phyloP scores from a whole-genome alignment of 23 red algal species.

The Gracilaria vermiculophylla region DNA sequence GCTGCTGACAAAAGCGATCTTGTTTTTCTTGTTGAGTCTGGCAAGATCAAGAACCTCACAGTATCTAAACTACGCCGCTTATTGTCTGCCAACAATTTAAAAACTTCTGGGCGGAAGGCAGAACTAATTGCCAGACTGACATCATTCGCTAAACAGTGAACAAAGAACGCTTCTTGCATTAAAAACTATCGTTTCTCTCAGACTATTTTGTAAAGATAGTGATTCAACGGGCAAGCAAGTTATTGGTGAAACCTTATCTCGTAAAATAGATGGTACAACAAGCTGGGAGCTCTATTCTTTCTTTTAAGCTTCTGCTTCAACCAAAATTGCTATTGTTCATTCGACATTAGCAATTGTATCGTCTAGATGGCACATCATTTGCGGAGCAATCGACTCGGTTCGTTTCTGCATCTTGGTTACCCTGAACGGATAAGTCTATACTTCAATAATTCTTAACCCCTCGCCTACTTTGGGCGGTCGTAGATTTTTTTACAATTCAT shows the following conservation, averaged over 20 bases:
- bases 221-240: neutral
- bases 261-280: neutral
- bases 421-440: neutral
- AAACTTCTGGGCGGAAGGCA: slow-evolving; percentile 54
- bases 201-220: neutral
- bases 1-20: slow-evolving; percentile 37
- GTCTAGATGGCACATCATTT: neutral
- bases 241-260: neutral
- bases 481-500: neutral
- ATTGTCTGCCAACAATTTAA: slow-evolving; percentile 38
- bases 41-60: slow-evolving; percentile 60
- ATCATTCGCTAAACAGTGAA: slow-evolving; percentile 37
- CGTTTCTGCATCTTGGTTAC: neutral
- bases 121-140: slow-evolving; percentile 61
- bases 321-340: neutral
- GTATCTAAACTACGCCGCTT: slow-evolving; percentile 55
- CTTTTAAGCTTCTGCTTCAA: too few species aligned
- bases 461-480: neutral
- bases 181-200: neutral
- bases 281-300: neutral
- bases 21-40: slow-evolving; percentile 44
- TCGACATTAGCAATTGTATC: neutral
- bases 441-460: neutral
- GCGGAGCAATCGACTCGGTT: neutral
- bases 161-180: neutral